A percentile compares a stretch with the other conserved stretches of the same genome.
Evolutionary conservation across 352 stramenopile genomes (phyloP).

Genomic region (Globisporangium solare): DNA sequence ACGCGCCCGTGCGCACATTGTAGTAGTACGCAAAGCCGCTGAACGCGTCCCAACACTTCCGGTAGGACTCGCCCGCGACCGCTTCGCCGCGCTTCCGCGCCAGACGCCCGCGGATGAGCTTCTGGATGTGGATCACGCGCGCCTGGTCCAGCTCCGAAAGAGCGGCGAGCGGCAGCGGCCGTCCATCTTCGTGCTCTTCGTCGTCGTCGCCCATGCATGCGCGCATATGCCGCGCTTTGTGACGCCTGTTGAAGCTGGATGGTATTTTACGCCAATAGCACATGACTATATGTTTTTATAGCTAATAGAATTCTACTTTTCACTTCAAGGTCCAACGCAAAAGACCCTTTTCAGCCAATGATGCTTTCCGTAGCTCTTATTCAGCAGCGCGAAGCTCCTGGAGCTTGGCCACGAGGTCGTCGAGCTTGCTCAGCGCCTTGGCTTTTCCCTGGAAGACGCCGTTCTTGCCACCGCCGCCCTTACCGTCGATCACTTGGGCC

Average conservation of each 20-base stretch:
- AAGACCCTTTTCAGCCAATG: too few relatives aligned
- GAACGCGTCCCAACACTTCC: constrained; percentile 41
- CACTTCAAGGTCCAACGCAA: too few relatives aligned
- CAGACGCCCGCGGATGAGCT: constrained; percentile 24
- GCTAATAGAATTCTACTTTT: too few relatives aligned
- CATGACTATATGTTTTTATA: too few relatives aligned
- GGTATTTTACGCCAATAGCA: too few relatives aligned
- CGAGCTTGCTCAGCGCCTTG: constrained; percentile 46
- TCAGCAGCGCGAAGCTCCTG: constrained; percentile 22
- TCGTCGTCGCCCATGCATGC: too few relatives aligned
- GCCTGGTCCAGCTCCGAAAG: constrained; percentile 4
- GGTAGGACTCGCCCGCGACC: constrained; percentile 28
- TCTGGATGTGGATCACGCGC: constrained; percentile 31
- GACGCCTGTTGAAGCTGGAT: too few relatives aligned
- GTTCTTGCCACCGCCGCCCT: constrained; percentile 71
- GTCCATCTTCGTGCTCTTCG: too few relatives aligned
- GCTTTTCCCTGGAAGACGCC: constrained; percentile 78
- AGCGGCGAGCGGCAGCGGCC: background rate
- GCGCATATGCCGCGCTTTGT: too few relatives aligned
- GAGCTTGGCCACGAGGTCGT: constrained; percentile 39
- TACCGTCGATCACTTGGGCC: constrained; percentile 60
- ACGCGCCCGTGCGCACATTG: constrained; percentile 37
- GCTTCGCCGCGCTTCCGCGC: constrained; percentile 23
- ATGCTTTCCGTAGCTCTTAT: background rate
- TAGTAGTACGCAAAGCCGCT: constrained; percentile 43